These are phyloP conservation scores for Amanita pseudoporphyria DNA, from an alignment of 768 basidiomycete species.

Conservation along the genomic window DNA sequence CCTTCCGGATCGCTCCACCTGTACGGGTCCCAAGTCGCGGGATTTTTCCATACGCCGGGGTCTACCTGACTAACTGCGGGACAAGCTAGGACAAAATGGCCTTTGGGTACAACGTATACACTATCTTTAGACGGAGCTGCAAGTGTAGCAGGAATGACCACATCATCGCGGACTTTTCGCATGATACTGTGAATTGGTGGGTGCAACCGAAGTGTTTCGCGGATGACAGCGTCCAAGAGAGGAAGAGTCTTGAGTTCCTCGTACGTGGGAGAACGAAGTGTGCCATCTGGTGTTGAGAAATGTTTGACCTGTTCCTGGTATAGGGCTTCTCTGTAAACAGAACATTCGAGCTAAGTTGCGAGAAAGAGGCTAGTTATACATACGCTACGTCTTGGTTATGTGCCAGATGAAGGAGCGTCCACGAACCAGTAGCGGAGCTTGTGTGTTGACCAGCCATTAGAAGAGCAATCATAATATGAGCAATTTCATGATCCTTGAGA, in stretches of 20 bases:
- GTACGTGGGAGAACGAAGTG: conserved; percentile 69
- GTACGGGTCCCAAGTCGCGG: conserved; percentile 63
- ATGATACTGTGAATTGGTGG: conserved; percentile 95
- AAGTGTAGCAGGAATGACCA: conserved; percentile 73
- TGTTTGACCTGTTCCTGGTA: conserved; percentile 84
- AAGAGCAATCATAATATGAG: conserved; percentile 97
- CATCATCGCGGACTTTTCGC: conserved; percentile 84
- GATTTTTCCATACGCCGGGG: conserved; percentile 69
- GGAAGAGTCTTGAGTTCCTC: conserved; percentile 82
- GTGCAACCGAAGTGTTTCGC: conserved; percentile 89
- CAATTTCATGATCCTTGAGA: conserved; percentile 84
- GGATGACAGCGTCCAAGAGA: conserved; percentile 79
- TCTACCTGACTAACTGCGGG: conserved; percentile 87
- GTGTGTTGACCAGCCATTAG: conserved; percentile 99
- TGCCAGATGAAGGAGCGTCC: conserved; percentile 85
- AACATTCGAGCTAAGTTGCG: conserved; percentile 1
- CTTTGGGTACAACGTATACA: conserved; percentile 81
- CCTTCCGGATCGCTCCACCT: conserved; percentile 86
- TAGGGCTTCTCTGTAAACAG: conserved; percentile 51
- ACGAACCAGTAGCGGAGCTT: conserved; percentile 84
- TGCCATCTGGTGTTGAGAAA: conserved; percentile 75
- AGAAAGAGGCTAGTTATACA: conserved; percentile 18
- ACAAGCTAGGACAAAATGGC: conserved; percentile 81
- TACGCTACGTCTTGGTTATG: conserved; percentile 65
- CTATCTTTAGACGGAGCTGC: conserved; percentile 66